Base-by-base conservation (phyloP, 768 basidiomycete species). In the Crucibulum laeve region DNA sequence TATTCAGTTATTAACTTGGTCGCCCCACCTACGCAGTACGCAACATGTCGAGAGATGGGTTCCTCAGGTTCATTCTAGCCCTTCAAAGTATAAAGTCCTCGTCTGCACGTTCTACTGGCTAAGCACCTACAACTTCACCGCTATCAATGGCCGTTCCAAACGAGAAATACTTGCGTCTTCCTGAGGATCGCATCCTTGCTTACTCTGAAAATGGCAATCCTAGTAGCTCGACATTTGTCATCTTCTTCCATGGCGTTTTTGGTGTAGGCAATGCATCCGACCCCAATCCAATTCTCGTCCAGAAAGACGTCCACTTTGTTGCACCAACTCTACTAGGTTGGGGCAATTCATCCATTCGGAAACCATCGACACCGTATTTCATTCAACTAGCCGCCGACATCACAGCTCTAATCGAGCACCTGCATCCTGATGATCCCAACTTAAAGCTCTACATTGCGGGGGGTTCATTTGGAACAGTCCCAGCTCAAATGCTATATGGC, bases 211-310 rank as follows among this genome's bases (percentile, higher is more conserved):
- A 57, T 6, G 80, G 80, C 4, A 70, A 78, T 47, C 58, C 68
- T 1, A 67, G 70, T 21, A 80, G 77, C 58, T 58, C 61, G 1
- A 63, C 63, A 11, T 56, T 82, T 18, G 57, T 80, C 34, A 62
- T 82, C 39, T 78, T 70, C 58, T 69, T 80, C 44, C 80, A 81
- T 50, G 78, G 77, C n/a, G 62, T 63, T 4, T 79, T 82, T 54
- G 58, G 66, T 26, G 51, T 79, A n/a, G 80, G 78, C 4, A 61
- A 67, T 23, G 69, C 70, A 4, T 57, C 62, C 24, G 49, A 46
- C 1, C 51, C 62, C 5, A 63, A 70, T 2, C 62, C 55, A 11
- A 50, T 58, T 22, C 51, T 77, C 44, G 25, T 62, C 7, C 62
- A 70, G 13, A 71, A 65, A 48, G 53, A 67, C 34, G 56, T 74